These are phyloP conservation scores for Lodderomyces theae DNA, from an alignment of 1,139 yeast species.

Conservation along the genomic window DNA sequence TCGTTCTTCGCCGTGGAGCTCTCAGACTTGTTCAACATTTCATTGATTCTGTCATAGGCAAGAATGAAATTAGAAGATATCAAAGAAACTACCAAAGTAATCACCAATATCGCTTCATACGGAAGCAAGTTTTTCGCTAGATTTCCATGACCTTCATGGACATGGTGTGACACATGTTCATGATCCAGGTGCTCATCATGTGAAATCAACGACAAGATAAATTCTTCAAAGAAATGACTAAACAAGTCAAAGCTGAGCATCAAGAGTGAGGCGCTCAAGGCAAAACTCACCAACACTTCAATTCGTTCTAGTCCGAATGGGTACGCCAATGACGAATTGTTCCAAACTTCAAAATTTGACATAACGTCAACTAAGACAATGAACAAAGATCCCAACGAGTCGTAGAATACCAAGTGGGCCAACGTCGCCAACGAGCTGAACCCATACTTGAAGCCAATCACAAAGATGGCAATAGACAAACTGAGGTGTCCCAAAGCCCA, in stretches of 20 bases:
- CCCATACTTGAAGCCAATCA: slow-evolving; percentile 56
- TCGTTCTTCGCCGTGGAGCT: background rate
- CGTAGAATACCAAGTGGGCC: slow-evolving; percentile 85
- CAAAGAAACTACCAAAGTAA: slow-evolving; percentile 32
- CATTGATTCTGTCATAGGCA: slow-evolving; percentile 33
- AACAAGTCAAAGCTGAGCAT: slow-evolving; percentile 90
- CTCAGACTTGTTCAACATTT: slow-evolving; percentile 22
- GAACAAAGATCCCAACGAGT: slow-evolving; percentile 73
- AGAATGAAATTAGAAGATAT: slow-evolving; percentile 37
- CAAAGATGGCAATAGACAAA: slow-evolving; percentile 54
- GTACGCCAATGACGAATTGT: slow-evolving; percentile 71
- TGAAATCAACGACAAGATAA: slow-evolving; percentile 49
- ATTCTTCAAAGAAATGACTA: slow-evolving; percentile 80
- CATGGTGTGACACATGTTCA: slow-evolving; percentile 47
- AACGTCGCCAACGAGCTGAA: slow-evolving; percentile 70
- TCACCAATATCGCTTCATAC: slow-evolving; percentile 27
- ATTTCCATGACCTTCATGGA: slow-evolving; percentile 42
- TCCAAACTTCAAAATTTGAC: slow-evolving; percentile 92
- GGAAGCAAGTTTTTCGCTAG: slow-evolving; percentile 34
- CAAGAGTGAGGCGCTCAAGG: slow-evolving; percentile 74
- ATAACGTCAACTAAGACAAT: slow-evolving; percentile 73
- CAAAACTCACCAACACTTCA: slow-evolving; percentile 86
- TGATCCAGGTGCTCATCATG: slow-evolving; percentile 32
- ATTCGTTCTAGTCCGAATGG: slow-evolving; percentile 92
- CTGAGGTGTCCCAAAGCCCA: slow-evolving; percentile 70